phyloP scores from a whole-genome alignment of 768 basidiomycete species.

The Termitomyces sp. region DNA sequence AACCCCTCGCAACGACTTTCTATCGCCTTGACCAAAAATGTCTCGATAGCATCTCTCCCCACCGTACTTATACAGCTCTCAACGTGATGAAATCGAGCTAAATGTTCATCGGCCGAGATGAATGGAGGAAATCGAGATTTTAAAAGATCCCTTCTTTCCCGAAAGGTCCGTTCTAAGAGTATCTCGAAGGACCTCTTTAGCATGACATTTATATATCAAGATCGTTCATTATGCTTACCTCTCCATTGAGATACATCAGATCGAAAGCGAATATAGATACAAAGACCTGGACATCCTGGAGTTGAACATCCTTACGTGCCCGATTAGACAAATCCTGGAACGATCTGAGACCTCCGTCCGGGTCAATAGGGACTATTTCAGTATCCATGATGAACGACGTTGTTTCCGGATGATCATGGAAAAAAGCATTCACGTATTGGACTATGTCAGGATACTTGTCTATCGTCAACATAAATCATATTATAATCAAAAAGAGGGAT shows the following conservation, averaged over 20 bases:
- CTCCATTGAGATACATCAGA: slow-evolving; percentile 77
- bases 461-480: neutral
- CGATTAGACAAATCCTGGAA: slow-evolving; percentile 88
- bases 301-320: slow-evolving; percentile 74
- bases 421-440: slow-evolving; percentile 46
- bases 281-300: slow-evolving; percentile 67
- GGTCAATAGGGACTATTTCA: slow-evolving; percentile 84
- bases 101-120: slow-evolving; percentile 31
- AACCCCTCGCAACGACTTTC: slow-evolving; percentile 84
- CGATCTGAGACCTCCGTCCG: slow-evolving; percentile 55
- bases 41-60: slow-evolving; percentile 57
- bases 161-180: slow-evolving; percentile 63
- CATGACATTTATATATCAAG: neutral
- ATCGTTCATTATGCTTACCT: slow-evolving; percentile 39
- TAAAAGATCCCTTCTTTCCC: slow-evolving; percentile 61
- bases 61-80: slow-evolving; percentile 61
- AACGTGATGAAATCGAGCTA: slow-evolving; percentile 70
- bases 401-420: slow-evolving; percentile 34
- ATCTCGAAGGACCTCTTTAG: slow-evolving; percentile 34
- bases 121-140: slow-evolving; percentile 55
- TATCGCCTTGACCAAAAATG: slow-evolving; percentile 72
- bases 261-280: slow-evolving; percentile 90
- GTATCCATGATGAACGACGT: slow-evolving; percentile 74
- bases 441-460: slow-evolving; percentile 78
- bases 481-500: neutral